A percentile compares a stretch with the other conserved stretches of the same genome.
These are phyloP conservation scores for Paralagenidium karlingii DNA, from an alignment of 352 stramenopile species.

Conservation along the genomic window DNA sequence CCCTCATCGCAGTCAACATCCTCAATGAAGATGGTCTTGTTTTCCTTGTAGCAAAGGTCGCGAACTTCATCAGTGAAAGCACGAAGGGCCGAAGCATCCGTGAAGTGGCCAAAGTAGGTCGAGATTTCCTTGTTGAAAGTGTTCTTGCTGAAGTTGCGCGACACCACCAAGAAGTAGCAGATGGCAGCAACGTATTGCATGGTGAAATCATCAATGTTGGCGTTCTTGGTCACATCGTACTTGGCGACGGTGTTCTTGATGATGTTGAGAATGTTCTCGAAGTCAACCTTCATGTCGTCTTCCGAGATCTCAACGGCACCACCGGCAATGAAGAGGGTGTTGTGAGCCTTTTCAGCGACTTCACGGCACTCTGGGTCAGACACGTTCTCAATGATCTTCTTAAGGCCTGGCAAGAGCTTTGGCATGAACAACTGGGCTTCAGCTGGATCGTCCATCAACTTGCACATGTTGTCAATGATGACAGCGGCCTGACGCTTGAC, in stretches of 20 bases:
- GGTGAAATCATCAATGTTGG: constrained; percentile 79
- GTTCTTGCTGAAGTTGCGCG: constrained; percentile 89
- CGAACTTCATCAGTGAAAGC: constrained; percentile 56
- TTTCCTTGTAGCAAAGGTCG: constrained; percentile 82
- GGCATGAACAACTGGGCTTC: constrained; percentile 96
- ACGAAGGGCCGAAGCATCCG: constrained; percentile 49
- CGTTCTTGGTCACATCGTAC: constrained; percentile 71
- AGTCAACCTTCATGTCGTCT: constrained; percentile 88
- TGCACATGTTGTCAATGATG: constrained; percentile 99
- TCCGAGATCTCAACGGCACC: constrained; percentile 86
- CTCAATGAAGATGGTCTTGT: constrained; percentile 87
- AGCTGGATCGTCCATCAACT: constrained; percentile 96
- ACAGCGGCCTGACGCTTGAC: constrained; percentile 97
- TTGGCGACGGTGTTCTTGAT: constrained; percentile 69
- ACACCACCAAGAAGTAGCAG: constrained; percentile 77
- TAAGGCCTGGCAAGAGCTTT: constrained; percentile 92
- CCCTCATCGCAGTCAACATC: constrained; percentile 96
- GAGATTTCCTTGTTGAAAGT: constrained; percentile 89
- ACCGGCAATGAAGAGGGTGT: constrained; percentile 90
- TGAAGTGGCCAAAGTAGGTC: constrained; percentile 82
- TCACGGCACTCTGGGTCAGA: constrained; percentile 95
- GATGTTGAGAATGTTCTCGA: constrained; percentile 68
- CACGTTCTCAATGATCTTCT: constrained; percentile 94
- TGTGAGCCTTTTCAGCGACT: constrained; percentile 88
- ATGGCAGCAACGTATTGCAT: constrained; percentile 84